Percentiles rank a stretch among this genome's conserved stretches.
These are phyloP conservation scores for Byssochlamys sp. DNA, from an alignment of 2,329 filamentous ascomycete genomes.

Conservation along the genomic window DNA sequence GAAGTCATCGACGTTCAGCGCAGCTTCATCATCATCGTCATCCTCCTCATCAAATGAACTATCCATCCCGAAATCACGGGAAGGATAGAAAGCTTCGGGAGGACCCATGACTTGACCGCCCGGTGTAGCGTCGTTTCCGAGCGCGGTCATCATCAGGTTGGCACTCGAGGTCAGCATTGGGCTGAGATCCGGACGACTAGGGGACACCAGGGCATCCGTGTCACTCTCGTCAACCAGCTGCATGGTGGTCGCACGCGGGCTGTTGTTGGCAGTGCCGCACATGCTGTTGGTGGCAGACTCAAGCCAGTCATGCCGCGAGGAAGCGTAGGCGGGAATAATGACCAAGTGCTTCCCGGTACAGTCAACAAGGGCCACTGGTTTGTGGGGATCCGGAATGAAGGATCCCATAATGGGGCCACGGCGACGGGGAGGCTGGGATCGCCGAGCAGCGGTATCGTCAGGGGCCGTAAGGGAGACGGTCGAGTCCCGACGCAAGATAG, in stretches of 20 bases:
- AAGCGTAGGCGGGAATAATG: constrained; percentile 39
- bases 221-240: constrained; percentile 37
- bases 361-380: constrained; percentile 40
- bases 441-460: constrained; percentile 25
- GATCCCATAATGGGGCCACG: constrained; percentile 40
- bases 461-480: constrained; percentile 36
- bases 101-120: constrained; percentile 60
- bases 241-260: constrained; percentile 31
- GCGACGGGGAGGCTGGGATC: constrained; percentile 24
- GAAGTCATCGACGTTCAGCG: constrained; percentile 61
- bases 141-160: constrained; percentile 69
- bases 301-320: constrained; percentile 37
- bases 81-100: constrained; percentile 66
- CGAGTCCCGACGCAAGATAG: constrained; percentile 43
- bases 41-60: constrained; percentile 51
- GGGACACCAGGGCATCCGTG: constrained; percentile 32
- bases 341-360: constrained; percentile 40
- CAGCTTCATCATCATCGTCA: constrained; percentile 55
- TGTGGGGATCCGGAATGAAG: constrained; percentile 39
- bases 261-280: constrained; percentile 34
- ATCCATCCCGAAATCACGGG: constrained; percentile 48
- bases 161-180: constrained; percentile 59
- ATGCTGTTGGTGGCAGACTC: constrained; percentile 34
- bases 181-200: constrained; percentile 27
- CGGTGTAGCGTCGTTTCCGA: constrained; percentile 43